Percentiles rank a stretch among this genome's conserved stretches.
These are phyloP conservation scores for Castanea sativa DNA, from an alignment of 306 rosid species.

Conservation along the genomic window DNA sequence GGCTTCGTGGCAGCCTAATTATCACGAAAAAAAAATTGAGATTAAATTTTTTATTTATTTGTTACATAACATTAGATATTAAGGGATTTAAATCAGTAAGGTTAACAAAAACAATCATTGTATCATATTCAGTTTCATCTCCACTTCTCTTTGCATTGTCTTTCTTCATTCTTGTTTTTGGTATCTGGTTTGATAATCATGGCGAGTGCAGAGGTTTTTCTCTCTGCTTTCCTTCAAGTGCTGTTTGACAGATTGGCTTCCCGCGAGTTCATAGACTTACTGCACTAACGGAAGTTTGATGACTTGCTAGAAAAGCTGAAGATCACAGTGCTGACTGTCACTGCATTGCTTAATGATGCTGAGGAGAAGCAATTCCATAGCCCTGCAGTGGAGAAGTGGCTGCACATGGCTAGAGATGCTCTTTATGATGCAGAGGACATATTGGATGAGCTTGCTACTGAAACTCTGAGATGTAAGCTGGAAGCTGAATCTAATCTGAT, in stretches of 20 bases:
- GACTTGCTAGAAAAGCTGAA: conserved; percentile 26
- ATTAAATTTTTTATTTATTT: too few species aligned
- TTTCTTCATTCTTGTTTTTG: too few species aligned
- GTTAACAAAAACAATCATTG: not conserved
- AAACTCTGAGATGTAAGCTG: conserved; percentile 12
- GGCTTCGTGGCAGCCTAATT: too few species aligned
- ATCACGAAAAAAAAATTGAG: too few species aligned
- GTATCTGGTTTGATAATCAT: not conserved
- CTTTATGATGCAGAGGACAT: conserved; percentile 34
- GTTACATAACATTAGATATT: too few species aligned
- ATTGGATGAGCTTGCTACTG: conserved; percentile 27
- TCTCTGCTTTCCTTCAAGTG: conserved; percentile 37
- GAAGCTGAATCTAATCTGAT: conserved; percentile 23
- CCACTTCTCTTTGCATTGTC: too few species aligned
- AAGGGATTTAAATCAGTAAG: too few species aligned
- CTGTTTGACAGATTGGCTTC: conserved; percentile 38
- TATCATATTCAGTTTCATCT: too few species aligned
- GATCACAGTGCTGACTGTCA: conserved; percentile 24
- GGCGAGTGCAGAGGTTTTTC: conserved; percentile 32
- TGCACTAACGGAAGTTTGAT: conserved; percentile 12
- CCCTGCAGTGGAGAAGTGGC: conserved; percentile 31
- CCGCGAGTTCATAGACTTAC: conserved; percentile 13
- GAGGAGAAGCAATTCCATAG: conserved; percentile 36
- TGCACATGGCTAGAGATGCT: conserved; percentile 28
- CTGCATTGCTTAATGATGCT: conserved; percentile 26